Evolutionary conservation across 108 stramenopile species (phyloP).

Genomic region (Discostella pseudostelligera): DNA sequence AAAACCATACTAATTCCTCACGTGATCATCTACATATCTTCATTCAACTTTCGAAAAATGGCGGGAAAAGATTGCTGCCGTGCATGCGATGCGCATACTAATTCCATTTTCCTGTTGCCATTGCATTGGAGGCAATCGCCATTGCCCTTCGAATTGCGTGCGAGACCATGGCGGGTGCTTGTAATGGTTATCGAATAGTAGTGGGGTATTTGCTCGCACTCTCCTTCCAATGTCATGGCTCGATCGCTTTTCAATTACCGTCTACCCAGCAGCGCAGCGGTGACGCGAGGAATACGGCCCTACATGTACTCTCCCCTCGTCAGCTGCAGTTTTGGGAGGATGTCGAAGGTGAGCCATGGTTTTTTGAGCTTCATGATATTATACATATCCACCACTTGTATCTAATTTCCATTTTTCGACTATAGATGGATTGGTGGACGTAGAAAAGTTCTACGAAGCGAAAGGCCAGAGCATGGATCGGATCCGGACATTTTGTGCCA

Average conservation of each 20-base stretch:
- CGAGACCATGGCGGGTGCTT: too few species aligned
- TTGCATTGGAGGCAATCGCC: too few species aligned
- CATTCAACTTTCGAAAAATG: too few species aligned
- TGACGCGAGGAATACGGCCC: neutral
- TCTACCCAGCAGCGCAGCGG: neutral
- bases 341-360: conserved; percentile 42
- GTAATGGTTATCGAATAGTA: too few species aligned
- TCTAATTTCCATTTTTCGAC: neutral
- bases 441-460: conserved; percentile 62
- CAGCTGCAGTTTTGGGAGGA: conserved; percentile 89
- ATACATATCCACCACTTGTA: neutral
- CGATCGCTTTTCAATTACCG: neutral
- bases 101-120: too few species aligned
- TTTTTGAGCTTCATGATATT: neutral
- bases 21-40: too few species aligned
- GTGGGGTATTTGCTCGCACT: too few species aligned
- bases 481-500: conserved; percentile 60
- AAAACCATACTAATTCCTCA: too few species aligned
- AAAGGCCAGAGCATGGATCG: conserved; percentile 64
- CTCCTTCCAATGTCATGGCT: neutral
- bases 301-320: conserved; percentile 60
- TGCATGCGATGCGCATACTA: too few species aligned
- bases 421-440: conserved; percentile 59
- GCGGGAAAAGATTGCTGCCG: too few species aligned
- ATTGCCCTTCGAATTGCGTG: too few species aligned